Percentiles rank a stretch among this genome's conserved stretches.
Evolutionary conservation across 495 filamentous ascomycete species (phyloP).

Genomic region (Zalerion maritima): DNA sequence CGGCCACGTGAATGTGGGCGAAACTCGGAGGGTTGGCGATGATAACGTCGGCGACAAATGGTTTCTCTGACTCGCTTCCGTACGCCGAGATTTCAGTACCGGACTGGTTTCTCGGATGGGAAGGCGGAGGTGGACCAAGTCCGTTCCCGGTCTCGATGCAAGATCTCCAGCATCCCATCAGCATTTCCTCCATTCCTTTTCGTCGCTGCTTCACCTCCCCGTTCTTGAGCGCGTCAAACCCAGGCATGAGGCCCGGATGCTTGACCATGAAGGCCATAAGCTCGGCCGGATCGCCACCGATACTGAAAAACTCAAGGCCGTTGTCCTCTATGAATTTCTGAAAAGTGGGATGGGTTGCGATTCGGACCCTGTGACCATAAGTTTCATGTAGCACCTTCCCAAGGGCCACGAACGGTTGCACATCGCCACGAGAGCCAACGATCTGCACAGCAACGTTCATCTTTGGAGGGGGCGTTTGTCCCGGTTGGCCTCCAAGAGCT

Average conservation of each 20-base stretch:
- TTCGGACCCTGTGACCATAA: slow-evolving; percentile 59
- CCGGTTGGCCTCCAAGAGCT: slow-evolving; percentile 42
- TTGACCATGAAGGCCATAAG: slow-evolving; percentile 84
- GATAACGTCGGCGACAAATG: slow-evolving; percentile 69
- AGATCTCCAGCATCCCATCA: slow-evolving; percentile 67
- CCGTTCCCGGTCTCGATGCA: slow-evolving; percentile 46
- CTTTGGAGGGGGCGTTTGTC: slow-evolving; percentile 38
- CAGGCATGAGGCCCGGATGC: slow-evolving; percentile 66
- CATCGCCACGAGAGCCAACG: slow-evolving; percentile 65
- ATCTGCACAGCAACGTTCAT: slow-evolving; percentile 72
- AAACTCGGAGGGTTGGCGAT: slow-evolving; percentile 79
- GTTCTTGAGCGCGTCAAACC: slow-evolving; percentile 46
- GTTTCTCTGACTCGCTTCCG: slow-evolving; percentile 20
- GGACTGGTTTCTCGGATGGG: slow-evolving; percentile 9
- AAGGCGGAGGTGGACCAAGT: slow-evolving; percentile 23
- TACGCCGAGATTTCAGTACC: slow-evolving; percentile 16
- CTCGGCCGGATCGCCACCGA: slow-evolving; percentile 64
- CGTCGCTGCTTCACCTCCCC: slow-evolving; percentile 56
- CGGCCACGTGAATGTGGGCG: slow-evolving; percentile 68
- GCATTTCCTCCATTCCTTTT: slow-evolving; percentile 51
- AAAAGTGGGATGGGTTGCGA: slow-evolving; percentile 65
- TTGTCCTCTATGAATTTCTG: slow-evolving; percentile 51
- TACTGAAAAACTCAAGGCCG: slow-evolving; percentile 64
- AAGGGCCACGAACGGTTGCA: slow-evolving; percentile 59
- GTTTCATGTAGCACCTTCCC: slow-evolving; percentile 45